These are phyloP conservation scores for Cryptococcus sp. DNA, from an alignment of 1,284 basidiomycete genomes.

Conservation along the genomic window DNA sequence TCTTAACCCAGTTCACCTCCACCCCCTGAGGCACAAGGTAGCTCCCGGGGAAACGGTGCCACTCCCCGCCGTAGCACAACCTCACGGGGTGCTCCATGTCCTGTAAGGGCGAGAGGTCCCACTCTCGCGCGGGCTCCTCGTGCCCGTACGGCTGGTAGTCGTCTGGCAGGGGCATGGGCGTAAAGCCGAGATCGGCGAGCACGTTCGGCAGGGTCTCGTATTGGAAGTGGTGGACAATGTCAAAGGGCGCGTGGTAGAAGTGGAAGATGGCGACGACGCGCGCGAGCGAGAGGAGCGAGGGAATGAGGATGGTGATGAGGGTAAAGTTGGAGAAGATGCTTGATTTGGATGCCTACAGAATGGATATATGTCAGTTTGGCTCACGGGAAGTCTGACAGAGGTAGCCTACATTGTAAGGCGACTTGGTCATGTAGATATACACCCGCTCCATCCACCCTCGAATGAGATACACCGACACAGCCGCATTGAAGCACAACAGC, in stretches of 20 bases:
- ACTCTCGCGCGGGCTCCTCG: slow-evolving; percentile 54
- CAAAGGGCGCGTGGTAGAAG: slow-evolving; percentile 89
- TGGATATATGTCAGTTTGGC: background rate
- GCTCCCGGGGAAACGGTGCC: slow-evolving; percentile 90
- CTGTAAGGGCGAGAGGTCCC: slow-evolving; percentile 67
- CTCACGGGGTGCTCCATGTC: slow-evolving; percentile 61
- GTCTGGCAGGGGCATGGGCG: slow-evolving; percentile 38
- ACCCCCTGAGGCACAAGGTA: slow-evolving; percentile 83
- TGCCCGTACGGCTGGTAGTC: slow-evolving; percentile 46
- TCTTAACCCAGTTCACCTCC: slow-evolving; percentile 80
- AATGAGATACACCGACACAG: slow-evolving; percentile 73
- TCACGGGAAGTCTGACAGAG: background rate
- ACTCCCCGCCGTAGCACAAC: slow-evolving; percentile 92
- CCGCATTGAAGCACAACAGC: slow-evolving; percentile 89
- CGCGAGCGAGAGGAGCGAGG: slow-evolving; percentile 68
- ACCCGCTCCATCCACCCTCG: slow-evolving; percentile 79
- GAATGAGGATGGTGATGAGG: slow-evolving; percentile 62
- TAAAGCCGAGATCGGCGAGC: slow-evolving; percentile 69
- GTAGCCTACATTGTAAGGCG: slow-evolving; percentile 69
- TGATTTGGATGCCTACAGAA: slow-evolving; percentile 66
- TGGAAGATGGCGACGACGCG: slow-evolving; percentile 76
- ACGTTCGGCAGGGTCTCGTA: slow-evolving; percentile 73
- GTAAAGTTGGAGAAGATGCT: slow-evolving; percentile 73
- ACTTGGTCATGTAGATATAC: slow-evolving; percentile 70
- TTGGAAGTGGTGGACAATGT: slow-evolving; percentile 69